Evolutionary conservation across 2,329 filamentous ascomycete species (phyloP).

Genomic region (Elsinoe australis): DNA sequence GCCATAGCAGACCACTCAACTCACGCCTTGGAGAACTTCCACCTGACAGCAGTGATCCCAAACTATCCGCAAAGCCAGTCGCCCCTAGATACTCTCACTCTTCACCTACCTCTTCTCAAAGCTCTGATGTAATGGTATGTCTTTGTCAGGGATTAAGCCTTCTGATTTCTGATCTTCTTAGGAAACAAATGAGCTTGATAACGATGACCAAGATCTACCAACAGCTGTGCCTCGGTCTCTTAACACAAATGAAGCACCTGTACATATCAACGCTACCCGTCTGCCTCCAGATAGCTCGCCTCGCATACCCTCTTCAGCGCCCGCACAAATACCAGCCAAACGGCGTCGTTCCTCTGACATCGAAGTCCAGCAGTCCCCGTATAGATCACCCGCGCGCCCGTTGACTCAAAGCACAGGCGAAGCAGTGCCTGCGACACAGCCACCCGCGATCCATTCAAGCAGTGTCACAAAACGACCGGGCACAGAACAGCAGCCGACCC

Average conservation of each 20-base stretch:
- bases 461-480: no score
- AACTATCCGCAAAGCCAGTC: not conserved
- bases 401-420: constrained; percentile 9
- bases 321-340: not conserved
- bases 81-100: not conserved
- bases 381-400: not conserved
- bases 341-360: not conserved
- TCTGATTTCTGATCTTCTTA: no score
- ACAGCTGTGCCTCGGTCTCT: constrained; percentile 1
- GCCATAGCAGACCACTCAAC: not conserved
- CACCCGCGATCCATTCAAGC: not conserved
- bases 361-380: constrained; percentile 3
- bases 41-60: constrained; percentile 15
- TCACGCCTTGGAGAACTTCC: not conserved
- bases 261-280: not conserved
- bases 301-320: not conserved
- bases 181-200: not conserved
- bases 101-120: not conserved
- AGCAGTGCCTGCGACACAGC: not conserved
- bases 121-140: no score
- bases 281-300: not conserved
- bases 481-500: no score
- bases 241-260: not conserved
- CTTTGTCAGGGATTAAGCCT: no score
- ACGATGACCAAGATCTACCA: not conserved